Percentiles rank a stretch among this genome's conserved stretches.
Conservation (phyloP, 2,329 filamentous ascomycete species). For the Gaeumannomyces tritici region DNA sequence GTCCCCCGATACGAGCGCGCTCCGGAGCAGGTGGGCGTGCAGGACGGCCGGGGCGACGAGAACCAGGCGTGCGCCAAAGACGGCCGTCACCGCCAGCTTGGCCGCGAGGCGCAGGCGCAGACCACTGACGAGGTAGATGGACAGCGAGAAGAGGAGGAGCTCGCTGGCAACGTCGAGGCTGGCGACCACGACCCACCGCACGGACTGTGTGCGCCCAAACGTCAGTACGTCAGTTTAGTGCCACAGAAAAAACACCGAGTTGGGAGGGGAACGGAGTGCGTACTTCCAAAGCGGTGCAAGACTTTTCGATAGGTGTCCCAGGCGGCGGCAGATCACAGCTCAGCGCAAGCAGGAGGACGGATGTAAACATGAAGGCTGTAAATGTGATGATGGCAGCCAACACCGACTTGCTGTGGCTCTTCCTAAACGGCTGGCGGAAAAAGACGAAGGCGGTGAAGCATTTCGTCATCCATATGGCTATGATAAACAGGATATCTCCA, state of each 20-base stretch:
- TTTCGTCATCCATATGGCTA: slow-evolving; percentile 31
- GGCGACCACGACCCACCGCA: slow-evolving; percentile 27
- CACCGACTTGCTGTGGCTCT: slow-evolving; percentile 24
- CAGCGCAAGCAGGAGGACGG: slow-evolving; percentile 27
- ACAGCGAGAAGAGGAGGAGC: slow-evolving; percentile 22
- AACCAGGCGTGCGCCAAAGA: slow-evolving; percentile 30
- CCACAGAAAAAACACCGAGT: no score
- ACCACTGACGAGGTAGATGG: slow-evolving; percentile 24
- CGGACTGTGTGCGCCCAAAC: slow-evolving; percentile 13
- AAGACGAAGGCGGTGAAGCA: slow-evolving; percentile 30
- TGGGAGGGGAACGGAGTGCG: no score
- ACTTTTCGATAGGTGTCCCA: slow-evolving; percentile 20
- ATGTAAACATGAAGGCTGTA: slow-evolving; percentile 25
- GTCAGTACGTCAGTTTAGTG: slow-evolving; percentile 10
- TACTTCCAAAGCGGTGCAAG: not conserved
- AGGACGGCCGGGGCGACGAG: slow-evolving; percentile 28
- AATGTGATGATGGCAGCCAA: slow-evolving; percentile 23
- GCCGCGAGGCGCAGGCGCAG: slow-evolving; percentile 26
- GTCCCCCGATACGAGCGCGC: slow-evolving; percentile 20
- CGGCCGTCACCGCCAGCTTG: slow-evolving; percentile 26
- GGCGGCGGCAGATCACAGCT: slow-evolving; percentile 27
- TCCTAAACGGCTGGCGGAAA: slow-evolving; percentile 31
- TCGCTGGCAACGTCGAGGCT: slow-evolving; percentile 30
- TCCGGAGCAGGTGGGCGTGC: slow-evolving; percentile 25
- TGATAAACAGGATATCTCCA: slow-evolving; percentile 31